A percentile compares a stretch with the other conserved stretches of the same genome.
Conservation (phyloP, 768 basidiomycete genomes). For the Mycena vulgaris region DNA sequence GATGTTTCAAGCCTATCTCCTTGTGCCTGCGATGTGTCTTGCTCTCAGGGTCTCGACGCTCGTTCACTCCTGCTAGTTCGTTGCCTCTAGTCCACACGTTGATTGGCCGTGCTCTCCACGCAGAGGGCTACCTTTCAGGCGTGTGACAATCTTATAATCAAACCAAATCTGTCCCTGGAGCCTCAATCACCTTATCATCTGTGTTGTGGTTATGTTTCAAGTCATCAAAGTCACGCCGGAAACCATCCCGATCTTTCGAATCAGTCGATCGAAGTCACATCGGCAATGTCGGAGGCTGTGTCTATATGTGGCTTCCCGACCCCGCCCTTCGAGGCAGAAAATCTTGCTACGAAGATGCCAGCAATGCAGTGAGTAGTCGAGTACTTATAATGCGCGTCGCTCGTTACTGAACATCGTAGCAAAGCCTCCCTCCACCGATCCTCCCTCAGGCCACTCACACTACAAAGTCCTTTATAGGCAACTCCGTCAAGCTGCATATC, state of each 20-base stretch:
- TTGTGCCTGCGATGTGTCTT: background rate
- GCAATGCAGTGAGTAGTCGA: conserved; percentile 32
- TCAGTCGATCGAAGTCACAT: conserved; percentile 18
- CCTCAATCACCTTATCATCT: background rate
- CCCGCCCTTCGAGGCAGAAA: conserved; percentile 4
- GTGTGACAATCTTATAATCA: conserved; percentile 15
- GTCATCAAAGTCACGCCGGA: background rate
- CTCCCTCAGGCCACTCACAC: conserved; percentile 10
- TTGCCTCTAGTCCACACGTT: background rate
- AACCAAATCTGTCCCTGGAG: background rate
- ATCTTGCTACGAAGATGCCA: conserved; percentile 28
- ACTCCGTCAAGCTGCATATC: conserved; percentile 37
- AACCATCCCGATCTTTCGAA: conserved; percentile 21
- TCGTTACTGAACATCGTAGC: conserved; percentile 31
- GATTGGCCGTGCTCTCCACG: conserved; percentile 15
- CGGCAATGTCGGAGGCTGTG: conserved; percentile 30
- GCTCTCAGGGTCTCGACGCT: conserved; percentile 25
- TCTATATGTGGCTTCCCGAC: conserved; percentile 19
- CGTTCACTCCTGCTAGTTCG: conserved; percentile 17
- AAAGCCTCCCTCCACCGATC: conserved; percentile 19
- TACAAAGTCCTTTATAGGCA: conserved; percentile 32
- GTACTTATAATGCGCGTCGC: conserved; percentile 29
- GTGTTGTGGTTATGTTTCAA: background rate
- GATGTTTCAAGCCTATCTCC: conserved; percentile 27
- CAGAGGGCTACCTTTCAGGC: background rate